phyloP scores from a whole-genome alignment of 148 eudicot species.

The Cornus florida region DNA sequence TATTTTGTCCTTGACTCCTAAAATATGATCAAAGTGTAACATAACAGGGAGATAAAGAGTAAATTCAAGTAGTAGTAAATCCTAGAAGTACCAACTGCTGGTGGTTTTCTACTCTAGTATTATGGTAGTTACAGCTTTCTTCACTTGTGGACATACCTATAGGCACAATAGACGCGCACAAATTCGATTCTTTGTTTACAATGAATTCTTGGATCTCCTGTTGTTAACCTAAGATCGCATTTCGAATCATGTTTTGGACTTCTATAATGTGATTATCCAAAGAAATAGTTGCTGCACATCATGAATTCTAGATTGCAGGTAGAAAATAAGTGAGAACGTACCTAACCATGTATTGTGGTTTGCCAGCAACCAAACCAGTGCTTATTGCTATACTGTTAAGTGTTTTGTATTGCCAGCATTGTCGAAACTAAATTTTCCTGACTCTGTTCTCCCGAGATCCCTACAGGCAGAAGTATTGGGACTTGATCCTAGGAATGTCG shows the following conservation, averaged over 20 bases:
- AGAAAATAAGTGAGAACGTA: too few species aligned
- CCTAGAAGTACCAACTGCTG: neutral
- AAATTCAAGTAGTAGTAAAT: neutral
- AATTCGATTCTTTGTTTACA: too few species aligned
- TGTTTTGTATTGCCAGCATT: neutral
- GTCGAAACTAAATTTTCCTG: neutral
- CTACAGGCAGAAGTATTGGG: constrained; percentile 93
- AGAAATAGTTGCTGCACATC: too few species aligned
- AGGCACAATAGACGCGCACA: neutral
- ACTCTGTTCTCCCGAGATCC: neutral
- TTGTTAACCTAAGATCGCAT: too few species aligned
- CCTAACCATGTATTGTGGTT: neutral
- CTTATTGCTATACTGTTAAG: neutral
- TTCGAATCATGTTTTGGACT: neutral
- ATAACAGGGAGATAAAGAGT: neutral
- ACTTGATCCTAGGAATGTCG: constrained; percentile 93
- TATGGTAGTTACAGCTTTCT: neutral
- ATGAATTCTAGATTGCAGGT: too few species aligned
- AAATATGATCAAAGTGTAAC: neutral
- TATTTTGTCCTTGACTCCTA: neutral
- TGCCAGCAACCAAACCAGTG: neutral
- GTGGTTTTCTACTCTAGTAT: neutral
- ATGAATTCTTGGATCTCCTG: too few species aligned
- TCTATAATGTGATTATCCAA: too few species aligned
- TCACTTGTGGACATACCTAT: neutral